Evolutionary conservation across 2,329 filamentous ascomycete species (phyloP), one percentile per base, ranked within the genome.

Genomic region (Aureobasidium sp.): DNA sequence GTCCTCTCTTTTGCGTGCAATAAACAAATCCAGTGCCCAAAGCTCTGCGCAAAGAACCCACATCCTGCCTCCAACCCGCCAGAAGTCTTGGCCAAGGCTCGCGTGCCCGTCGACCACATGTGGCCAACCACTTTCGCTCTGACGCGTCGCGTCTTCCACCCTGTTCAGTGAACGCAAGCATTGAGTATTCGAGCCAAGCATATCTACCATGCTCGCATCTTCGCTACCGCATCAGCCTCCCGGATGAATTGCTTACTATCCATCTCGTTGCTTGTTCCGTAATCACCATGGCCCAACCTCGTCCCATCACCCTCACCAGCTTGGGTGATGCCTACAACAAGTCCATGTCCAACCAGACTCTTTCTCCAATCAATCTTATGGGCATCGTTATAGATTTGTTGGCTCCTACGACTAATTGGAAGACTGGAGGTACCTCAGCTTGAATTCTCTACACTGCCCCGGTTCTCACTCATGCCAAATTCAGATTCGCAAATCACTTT

Each of bases 371-470:
- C 65, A 87, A 78, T 73, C 75, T 94, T 44, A 81, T 91, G 56
- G 91, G 90, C 1, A 74, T 93, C 5, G 82, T 93, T 3, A 83
- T 84, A 57, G 89, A 93, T 67, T 81, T 56, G 3, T 14, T 79
- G 53, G 79, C 84, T 62, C 73, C 79, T 0, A 82, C 84, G 0
- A 78, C 77, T 0, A 62, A 71, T 12, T 85, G 85, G 1, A 76
- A 64, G 60, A 80, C 82, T 25, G 68, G 71, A 27, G 87, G 89
- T 80, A 74, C 48, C 31, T 49, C 39, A 8, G 42, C 5, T 3
- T 27, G 7, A 17, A 4, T 20, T 8, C 2, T 20, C 41, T 15
- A 41, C 2, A 3, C 9, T 17, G 7, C 7, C 25, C 5, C 9
- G 8, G 8, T 17, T 7, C 6, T 1, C 8, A 49, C 34, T 17